Percentiles rank a stretch among this genome's conserved stretches.
phyloP scores from a whole-genome alignment of 2,329 filamentous ascomycete species.

The Alternaria tenuissima region DNA sequence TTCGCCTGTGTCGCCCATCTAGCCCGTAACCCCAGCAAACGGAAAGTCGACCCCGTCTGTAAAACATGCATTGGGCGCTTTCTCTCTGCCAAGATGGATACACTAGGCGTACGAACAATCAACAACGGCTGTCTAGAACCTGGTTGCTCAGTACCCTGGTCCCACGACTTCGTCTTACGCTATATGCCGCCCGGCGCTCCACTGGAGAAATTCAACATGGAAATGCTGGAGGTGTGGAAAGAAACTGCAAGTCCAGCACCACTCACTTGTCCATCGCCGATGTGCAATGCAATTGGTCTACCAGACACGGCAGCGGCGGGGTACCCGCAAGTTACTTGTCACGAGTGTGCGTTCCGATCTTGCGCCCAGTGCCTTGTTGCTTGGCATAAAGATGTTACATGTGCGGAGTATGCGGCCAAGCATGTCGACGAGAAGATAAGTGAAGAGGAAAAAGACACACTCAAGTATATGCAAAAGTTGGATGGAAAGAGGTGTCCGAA shows the following conservation, averaged over 20 bases:
- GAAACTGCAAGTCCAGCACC: slow-evolving; percentile 14
- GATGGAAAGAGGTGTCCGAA: slow-evolving; percentile 42
- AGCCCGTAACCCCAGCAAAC: slow-evolving; percentile 26
- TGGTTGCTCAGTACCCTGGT: slow-evolving; percentile 31
- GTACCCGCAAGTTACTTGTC: slow-evolving; percentile 38
- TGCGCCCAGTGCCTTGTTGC: slow-evolving; percentile 33
- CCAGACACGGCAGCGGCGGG: slow-evolving; percentile 27
- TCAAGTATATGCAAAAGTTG: slow-evolving; percentile 34
- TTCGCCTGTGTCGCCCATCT: slow-evolving; percentile 34
- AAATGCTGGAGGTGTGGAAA: slow-evolving; percentile 34
- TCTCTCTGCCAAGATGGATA: slow-evolving; percentile 34
- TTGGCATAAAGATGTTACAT: slow-evolving; percentile 38
- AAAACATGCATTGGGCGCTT: slow-evolving; percentile 34
- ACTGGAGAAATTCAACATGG: slow-evolving; percentile 37
- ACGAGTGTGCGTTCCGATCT: slow-evolving; percentile 25
- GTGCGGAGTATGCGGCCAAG: slow-evolving; percentile 29
- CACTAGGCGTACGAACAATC: slow-evolving; percentile 29
- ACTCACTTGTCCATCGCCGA: slow-evolving; percentile 26
- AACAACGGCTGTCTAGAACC: slow-evolving; percentile 34
- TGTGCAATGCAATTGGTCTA: slow-evolving; percentile 26
- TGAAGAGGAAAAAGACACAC: slow-evolving; percentile 29
- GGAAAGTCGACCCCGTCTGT: slow-evolving; percentile 37
- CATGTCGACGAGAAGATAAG: slow-evolving; percentile 32
- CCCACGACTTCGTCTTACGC: slow-evolving; percentile 23
- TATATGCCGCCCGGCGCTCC: slow-evolving; percentile 27